phyloP scores from a whole-genome alignment of 129 eudicot genomes.

The Flaveria trinervia region DNA sequence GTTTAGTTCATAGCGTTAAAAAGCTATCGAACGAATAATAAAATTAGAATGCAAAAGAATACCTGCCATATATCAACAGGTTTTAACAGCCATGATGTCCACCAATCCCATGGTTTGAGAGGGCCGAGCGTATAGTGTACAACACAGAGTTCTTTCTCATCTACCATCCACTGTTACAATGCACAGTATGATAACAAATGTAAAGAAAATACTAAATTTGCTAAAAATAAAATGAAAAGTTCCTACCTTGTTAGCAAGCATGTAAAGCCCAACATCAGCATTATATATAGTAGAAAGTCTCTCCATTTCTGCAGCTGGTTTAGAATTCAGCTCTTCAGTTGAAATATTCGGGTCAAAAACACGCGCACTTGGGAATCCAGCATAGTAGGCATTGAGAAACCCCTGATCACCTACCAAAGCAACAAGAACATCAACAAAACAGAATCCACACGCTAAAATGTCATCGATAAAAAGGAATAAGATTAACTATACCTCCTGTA shows the following conservation, averaged over 20 bases:
- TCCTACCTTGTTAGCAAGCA: slow-evolving; percentile 96
- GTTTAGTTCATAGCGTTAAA: background rate
- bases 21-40: background rate
- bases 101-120: slow-evolving; percentile 99
- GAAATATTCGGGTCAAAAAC: slow-evolving; percentile 69
- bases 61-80: slow-evolving; percentile 99
- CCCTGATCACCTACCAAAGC: slow-evolving; percentile 88
- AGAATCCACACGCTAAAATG: background rate
- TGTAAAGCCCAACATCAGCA: slow-evolving; percentile 98
- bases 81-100: slow-evolving; percentile 96
- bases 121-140: slow-evolving; percentile 98
- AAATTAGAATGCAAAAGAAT: background rate
- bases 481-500: slow-evolving; percentile 70
- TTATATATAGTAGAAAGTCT: slow-evolving; percentile 91
- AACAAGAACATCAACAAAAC: slow-evolving; percentile 10
- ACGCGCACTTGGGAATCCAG: slow-evolving; percentile 86
- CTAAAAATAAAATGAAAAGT: background rate
- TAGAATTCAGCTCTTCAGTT: slow-evolving; percentile 60
- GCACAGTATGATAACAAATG: background rate
- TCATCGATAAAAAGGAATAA: background rate
- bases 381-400: slow-evolving; percentile 79
- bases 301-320: slow-evolving; percentile 85
- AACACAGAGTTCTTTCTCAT: slow-evolving; percentile 79
- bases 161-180: slow-evolving; percentile 91
- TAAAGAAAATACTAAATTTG: background rate